Percentiles rank a stretch among this genome's conserved stretches.
These are phyloP conservation scores for Pichia membranifaciens DNA, from an alignment of 805 yeast species.

Conservation along the genomic window DNA sequence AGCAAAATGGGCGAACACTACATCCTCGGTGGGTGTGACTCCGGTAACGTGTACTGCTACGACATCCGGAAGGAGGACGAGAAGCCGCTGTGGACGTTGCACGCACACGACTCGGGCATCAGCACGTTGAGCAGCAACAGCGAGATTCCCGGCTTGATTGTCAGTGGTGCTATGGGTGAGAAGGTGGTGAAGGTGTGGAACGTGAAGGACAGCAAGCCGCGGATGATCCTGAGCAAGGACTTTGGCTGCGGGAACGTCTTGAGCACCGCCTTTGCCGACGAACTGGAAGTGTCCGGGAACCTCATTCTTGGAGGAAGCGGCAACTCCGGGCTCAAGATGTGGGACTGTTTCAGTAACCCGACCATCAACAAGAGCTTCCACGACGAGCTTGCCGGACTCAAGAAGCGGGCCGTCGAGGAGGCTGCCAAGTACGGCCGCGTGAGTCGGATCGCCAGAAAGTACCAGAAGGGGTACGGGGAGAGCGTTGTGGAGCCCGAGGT, in stretches of 20 bases:
- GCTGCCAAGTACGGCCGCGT: slow-evolving; percentile 53
- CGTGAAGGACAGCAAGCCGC: slow-evolving; percentile 48
- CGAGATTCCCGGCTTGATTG: slow-evolving; percentile 64
- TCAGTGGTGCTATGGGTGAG: slow-evolving; percentile 90
- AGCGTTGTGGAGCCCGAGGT: slow-evolving; percentile 58
- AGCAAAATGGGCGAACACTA: slow-evolving; percentile 58
- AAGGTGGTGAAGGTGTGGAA: slow-evolving; percentile 86
- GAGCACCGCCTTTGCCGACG: slow-evolving; percentile 77
- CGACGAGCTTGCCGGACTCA: slow-evolving; percentile 49
- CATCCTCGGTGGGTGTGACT: slow-evolving; percentile 75
- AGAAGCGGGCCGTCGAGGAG: slow-evolving; percentile 49
- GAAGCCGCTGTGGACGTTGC: slow-evolving; percentile 86
- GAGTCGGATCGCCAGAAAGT: slow-evolving; percentile 73
- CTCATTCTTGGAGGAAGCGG: slow-evolving; percentile 78
- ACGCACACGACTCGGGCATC: slow-evolving; percentile 94
- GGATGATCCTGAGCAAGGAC: slow-evolving; percentile 86
- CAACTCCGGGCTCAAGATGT: slow-evolving; percentile 74
- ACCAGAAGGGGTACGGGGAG: slow-evolving; percentile 44
- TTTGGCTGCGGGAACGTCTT: slow-evolving; percentile 92
- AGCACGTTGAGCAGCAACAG: slow-evolving; percentile 70
- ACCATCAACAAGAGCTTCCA: slow-evolving; percentile 69
- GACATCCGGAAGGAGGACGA: slow-evolving; percentile 57
- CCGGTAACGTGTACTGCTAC: slow-evolving; percentile 82
- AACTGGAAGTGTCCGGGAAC: slow-evolving; percentile 73
- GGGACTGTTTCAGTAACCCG: slow-evolving; percentile 85